Conservation (phyloP, 305 asterid genomes). For the Caryopteris hybrid region DNA sequence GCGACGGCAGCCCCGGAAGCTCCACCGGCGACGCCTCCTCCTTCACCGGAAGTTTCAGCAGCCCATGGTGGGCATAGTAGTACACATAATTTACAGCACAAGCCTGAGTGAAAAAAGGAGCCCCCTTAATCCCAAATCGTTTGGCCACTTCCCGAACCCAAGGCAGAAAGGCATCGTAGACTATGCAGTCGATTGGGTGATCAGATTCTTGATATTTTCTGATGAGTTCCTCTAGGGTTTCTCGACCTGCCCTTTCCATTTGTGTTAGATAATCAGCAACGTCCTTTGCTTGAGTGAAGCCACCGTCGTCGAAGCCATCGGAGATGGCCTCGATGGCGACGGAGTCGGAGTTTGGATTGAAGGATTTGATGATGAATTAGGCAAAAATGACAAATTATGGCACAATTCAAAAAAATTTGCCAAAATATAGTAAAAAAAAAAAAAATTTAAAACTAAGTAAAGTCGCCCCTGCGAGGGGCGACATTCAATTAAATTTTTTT, state of each 20-base stretch:
- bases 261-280: constrained; percentile 34
- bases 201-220: constrained; percentile 11
- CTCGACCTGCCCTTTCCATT: constrained; percentile 34
- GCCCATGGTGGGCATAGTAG: constrained; percentile 44
- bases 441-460: too few relatives aligned
- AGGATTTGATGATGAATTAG: constrained; percentile 47
- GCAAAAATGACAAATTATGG: too few relatives aligned
- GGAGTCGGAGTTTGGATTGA: constrained; percentile 24
- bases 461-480: too few relatives aligned
- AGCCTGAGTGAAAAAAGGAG: constrained; percentile 70
- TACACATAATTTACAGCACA: constrained; percentile 63
- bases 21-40: constrained; percentile 35
- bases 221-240: constrained; percentile 42
- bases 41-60: constrained; percentile 38
- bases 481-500: too few relatives aligned
- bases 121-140: constrained; percentile 28
- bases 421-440: too few relatives aligned
- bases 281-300: constrained; percentile 37
- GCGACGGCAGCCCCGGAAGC: constrained; percentile 62
- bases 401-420: too few relatives aligned
- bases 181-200: constrained; percentile 41
- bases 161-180: constrained; percentile 67
- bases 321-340: constrained; percentile 48
- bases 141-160: constrained; percentile 64
- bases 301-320: constrained; percentile 67